Base-by-base conservation (phyloP, 2,329 filamentous ascomycete genomes). In the Colletotrichum siamense region DNA sequence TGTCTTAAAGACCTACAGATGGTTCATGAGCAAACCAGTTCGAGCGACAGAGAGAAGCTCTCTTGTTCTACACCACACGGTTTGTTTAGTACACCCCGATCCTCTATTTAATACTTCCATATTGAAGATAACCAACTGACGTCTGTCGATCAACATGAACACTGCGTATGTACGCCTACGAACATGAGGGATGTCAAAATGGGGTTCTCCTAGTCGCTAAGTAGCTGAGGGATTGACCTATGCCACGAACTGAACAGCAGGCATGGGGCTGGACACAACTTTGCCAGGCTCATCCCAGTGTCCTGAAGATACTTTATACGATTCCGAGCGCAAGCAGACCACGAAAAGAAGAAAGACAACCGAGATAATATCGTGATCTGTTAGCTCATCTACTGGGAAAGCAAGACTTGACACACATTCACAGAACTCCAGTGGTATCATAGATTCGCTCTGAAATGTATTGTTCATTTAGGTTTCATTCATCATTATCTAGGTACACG, bases 331-430 rank as follows among this genome's bases (percentile, higher is more conserved):
- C 10, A 44, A 44, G 3, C 18, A 44, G n/a, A 52, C 10, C 2
- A 52, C n/a, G n/a, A 52, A 52, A 22, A 13, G 1, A 22, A 22
- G 6, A 5, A 13, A 12, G n/a, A 52, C n/a, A 10, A 49, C 6
- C 4, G 44, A 2, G 6, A 52, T 1, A 22, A 24, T 2, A 8
- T 2, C 44, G 12, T 8, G 22, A 2, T 24, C 6, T 22, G 6
- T 22, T 5, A 13, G n/a, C 44, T 52, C n/a, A 52, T 49, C 18
- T 2, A 12, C 9, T 49, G 18, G 39, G 18, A n/a, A n/a, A n/a
- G 18, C 18, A 52, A 49, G n/a, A 24, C 44, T 52, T 3, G 12
- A 52, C 2, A 52, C 2, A 24, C n/a, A 52, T 13, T 2, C 18
- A 49, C n/a, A 3, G n/a, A 13, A 49, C n/a, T 49, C 10, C 6